These are phyloP conservation scores for Cornus controversa DNA, from an alignment of 148 eudicot species.

Conservation along the genomic window DNA sequence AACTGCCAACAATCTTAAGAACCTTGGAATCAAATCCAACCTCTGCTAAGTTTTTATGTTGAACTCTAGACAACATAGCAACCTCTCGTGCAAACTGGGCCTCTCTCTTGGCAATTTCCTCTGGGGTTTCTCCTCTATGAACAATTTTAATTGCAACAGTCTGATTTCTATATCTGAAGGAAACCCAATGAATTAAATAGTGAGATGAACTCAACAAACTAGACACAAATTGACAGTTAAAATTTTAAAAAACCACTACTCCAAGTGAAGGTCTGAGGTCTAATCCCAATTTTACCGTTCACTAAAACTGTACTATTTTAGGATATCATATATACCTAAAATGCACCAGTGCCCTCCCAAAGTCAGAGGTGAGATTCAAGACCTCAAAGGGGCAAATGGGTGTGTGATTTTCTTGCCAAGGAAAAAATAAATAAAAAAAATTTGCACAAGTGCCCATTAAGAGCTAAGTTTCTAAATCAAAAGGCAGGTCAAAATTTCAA, in stretches of 20 bases:
- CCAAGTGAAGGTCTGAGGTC: neutral
- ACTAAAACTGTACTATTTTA: neutral
- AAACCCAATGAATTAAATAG: slow-evolving; percentile 7
- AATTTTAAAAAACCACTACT: neutral
- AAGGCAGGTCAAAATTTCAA: neutral
- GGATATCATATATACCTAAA: neutral
- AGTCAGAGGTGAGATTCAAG: too few species aligned
- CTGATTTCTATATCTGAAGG: slow-evolving; percentile 68
- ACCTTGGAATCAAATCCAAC: slow-evolving; percentile 28
- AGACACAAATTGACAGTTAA: neutral
- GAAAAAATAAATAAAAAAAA: too few species aligned
- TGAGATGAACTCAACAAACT: neutral
- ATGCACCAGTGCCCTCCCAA: too few species aligned
- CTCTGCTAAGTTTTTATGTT: slow-evolving; percentile 89
- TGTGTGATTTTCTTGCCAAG: too few species aligned
- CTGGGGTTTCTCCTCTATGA: slow-evolving; percentile 84
- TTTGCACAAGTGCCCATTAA: neutral
- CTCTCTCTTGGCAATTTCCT: slow-evolving; percentile 76
- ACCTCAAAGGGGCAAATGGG: too few species aligned
- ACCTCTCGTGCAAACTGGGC: slow-evolving; percentile 81
- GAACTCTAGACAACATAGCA: slow-evolving; percentile 89
- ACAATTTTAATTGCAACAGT: slow-evolving; percentile 88
- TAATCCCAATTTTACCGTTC: neutral
- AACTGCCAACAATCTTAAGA: neutral
- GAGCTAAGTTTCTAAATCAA: neutral